Evolutionary conservation across 768 basidiomycete genomes (phyloP), one percentile per base, ranked within the genome.

Genomic region (Pleurotus citrinopileatus): DNA sequence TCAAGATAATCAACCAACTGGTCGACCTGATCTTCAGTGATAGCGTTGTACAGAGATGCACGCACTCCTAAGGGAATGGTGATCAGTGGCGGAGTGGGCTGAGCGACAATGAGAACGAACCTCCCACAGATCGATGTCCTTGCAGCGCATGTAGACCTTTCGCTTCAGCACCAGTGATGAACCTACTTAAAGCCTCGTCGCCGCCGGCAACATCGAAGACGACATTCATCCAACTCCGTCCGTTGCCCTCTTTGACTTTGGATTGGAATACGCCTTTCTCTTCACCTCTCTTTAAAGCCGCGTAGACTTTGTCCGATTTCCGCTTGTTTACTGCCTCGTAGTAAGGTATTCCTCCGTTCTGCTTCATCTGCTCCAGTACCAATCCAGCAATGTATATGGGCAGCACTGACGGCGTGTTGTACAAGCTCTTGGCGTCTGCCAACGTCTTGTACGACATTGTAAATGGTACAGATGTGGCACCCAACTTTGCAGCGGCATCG

Each of bases 381-480:
- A 98, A 76, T 3, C 88, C 89, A 2, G 89, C 77, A 57, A 98
- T 84, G 71, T 98, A 99, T 59, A 99, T 87, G 51, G 94, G 69
- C 67, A 98, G 83, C 59, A 92, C 89, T 0, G 94, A 84, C 2
- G 97, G 97, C 2, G 97, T 99, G 75, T 98, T 97, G 67, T 91
- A 87, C 70, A 98, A 70, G 61, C 84, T 92, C 63, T 75, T 78
- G 56, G 78, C 78, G 58, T 92, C 85, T 38, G 87, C 86, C 50
- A 91, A 78, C 20, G 80, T 84, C 71, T 90, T 92, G 81, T 94
- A 98, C 43, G 89, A 77, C 59, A 95, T 74, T 57, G 83, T 84
- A 22, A 87, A 67, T 0, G 97, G 97, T 13, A 94, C 85, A 12
- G 86, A 84, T 2, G 74, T 65, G 2, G 87, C 87, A 20, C 92